Base-by-base conservation (phyloP, 1,284 basidiomycete species). In the Tilletia indica region DNA sequence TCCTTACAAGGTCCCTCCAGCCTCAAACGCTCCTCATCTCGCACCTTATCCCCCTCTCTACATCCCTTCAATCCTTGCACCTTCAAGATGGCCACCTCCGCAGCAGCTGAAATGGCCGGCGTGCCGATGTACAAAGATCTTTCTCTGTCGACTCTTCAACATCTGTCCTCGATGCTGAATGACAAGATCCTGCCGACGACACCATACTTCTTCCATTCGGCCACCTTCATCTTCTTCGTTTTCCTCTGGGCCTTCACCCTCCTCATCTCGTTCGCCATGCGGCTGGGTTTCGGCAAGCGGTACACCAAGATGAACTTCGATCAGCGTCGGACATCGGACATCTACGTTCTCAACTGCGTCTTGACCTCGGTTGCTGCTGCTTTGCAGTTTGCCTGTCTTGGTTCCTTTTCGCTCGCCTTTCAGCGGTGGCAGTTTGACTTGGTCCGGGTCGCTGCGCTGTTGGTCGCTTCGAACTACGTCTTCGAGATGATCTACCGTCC, bases 401-500 rank as follows among this genome's bases (percentile, higher is more conserved):
- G 61, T 34, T 9, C 61, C 31, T 64, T 64, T 4, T 64, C 61
- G 31, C 61, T 64, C 61, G 34, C 19, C 12, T 64, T 64, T 16
- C 36, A 64, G 34, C 19, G 34, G 3, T 64, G 61, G 61, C 61
- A 64, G n/a, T 64, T 64, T 21, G 38, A 64, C 34, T 9, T 64
- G 34, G 14, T 39, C 3, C 61, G 61, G 31, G 39, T 64, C 61
- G 61, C 61, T 1, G 76, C 69, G 2, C 67, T 61, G 34, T 36
- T 75, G 6, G 71, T 77, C 61, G 67, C 74, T 1, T 72, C 54
- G 8, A 63, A 76, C 42, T 77, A 77, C 73, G 31, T 77, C n/a
- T 74, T 76, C 73, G 76, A 77, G 58, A 47, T 77, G 47, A 70
- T 76, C 58, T 77, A 77, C 64, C 56, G 76, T 25, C 70, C 71